Evolutionary conservation across 371 early-diverging fungal genomes (phyloP).

Genomic region (Funneliformis caledonium): DNA sequence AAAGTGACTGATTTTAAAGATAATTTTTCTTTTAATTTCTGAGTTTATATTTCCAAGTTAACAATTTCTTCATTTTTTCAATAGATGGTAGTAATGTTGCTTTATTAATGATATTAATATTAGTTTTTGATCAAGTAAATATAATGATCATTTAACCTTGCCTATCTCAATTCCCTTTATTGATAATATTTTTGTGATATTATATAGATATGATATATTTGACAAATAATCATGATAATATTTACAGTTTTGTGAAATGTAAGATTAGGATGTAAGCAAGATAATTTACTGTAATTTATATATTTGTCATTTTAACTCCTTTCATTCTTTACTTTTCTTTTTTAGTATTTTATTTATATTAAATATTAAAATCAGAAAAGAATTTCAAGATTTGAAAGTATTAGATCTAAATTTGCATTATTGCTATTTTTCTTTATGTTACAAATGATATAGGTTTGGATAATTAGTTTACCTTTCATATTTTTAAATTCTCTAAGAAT

Average conservation of each 20-base stretch:
- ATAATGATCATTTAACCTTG: background rate
- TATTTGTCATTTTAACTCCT: background rate
- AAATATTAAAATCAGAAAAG: conserved; percentile 34
- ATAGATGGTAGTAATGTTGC: conserved; percentile 36
- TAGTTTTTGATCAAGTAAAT: conserved; percentile 30
- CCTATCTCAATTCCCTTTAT: background rate
- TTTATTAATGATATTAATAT: conserved; percentile 23
- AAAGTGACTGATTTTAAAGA: conserved; percentile 41
- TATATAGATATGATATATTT: conserved; percentile 13
- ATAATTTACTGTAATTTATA: background rate
- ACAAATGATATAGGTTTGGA: conserved; percentile 40
- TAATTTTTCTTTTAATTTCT: background rate
- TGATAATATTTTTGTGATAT: background rate
- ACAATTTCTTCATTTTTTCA: background rate
- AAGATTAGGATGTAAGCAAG: conserved; percentile 32
- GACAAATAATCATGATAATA: conserved; percentile 28
- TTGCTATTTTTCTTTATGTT: conserved; percentile 38
- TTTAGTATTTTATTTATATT: conserved; percentile 37
- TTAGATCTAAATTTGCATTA: conserved; percentile 12
- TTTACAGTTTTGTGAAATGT: conserved; percentile 34
- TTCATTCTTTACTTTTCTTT: background rate
- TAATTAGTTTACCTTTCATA: conserved; percentile 35
- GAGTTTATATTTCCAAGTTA: background rate
- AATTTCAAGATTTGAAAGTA: conserved; percentile 39
- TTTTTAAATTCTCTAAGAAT: conserved; percentile 35